Conservation (phyloP, 179 eudicot species). For the Silene coronaria region DNA sequence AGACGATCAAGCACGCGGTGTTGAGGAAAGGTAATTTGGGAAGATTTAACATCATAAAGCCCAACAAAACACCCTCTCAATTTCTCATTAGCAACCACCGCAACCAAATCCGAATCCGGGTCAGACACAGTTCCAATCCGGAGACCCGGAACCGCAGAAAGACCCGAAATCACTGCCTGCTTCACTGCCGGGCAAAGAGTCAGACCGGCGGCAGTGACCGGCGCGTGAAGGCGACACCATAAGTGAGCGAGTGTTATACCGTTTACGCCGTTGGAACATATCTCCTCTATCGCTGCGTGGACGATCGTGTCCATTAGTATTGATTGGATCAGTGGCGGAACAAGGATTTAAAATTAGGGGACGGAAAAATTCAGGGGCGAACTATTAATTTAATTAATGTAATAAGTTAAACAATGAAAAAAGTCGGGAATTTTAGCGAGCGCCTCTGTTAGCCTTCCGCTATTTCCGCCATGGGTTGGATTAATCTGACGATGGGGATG, state of each 20-base stretch:
- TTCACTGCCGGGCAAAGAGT: constrained; percentile 46
- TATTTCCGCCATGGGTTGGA: too few species aligned
- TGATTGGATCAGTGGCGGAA: too few species aligned
- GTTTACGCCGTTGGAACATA: constrained; percentile 50
- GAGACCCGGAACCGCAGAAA: constrained; percentile 51
- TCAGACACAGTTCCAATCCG: constrained; percentile 18
- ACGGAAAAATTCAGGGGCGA: too few species aligned
- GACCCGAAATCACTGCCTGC: constrained; percentile 56
- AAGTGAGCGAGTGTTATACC: constrained; percentile 50
- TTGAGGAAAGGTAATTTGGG: constrained; percentile 42
- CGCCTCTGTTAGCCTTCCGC: too few species aligned
- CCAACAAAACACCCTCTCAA: constrained; percentile 60
- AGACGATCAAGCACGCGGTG: constrained; percentile 66
- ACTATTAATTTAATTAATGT: too few species aligned
- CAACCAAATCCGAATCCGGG: constrained; percentile 32
- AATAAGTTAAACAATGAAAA: too few species aligned
- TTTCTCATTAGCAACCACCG: constrained; percentile 43
- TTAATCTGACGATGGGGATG: constrained; percentile 5
- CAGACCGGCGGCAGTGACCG: constrained; percentile 24
- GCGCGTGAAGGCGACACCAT: constrained; percentile 45
- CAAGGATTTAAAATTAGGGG: background rate
- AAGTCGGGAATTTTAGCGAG: too few species aligned
- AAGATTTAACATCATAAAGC: constrained; percentile 50
- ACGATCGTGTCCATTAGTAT: constrained; percentile 56
- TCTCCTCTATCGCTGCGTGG: constrained; percentile 56